phyloP scores from a whole-genome alignment of 83 land plant genomes.

The Picea mariana region DNA sequence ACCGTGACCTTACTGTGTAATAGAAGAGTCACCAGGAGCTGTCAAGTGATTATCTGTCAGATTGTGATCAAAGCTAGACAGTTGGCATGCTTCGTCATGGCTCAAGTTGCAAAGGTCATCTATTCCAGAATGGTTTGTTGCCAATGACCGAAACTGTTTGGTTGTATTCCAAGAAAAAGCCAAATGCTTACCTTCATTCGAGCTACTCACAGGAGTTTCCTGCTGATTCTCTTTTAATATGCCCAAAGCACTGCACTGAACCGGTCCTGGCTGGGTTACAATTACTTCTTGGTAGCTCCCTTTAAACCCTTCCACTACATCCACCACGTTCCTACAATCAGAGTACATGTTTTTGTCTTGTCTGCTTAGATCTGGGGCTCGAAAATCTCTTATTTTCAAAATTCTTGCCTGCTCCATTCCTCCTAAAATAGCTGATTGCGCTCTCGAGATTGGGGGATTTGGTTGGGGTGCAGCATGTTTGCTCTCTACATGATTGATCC shows the following conservation, averaged over 20 bases:
- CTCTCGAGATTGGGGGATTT: not conserved
- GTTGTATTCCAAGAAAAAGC: not conserved
- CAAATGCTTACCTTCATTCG: not conserved
- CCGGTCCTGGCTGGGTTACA: not conserved
- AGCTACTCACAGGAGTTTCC: not conserved
- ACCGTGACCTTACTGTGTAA: not conserved
- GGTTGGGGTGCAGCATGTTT: not conserved
- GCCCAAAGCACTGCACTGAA: conserved; percentile 1
- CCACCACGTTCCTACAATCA: not conserved
- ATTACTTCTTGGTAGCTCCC: conserved; percentile 8
- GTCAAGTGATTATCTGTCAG: not conserved
- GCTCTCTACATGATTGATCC: not conserved
- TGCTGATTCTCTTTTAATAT: not conserved
- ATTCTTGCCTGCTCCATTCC: not conserved
- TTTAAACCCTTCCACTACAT: not conserved
- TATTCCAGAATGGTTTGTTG: conserved; percentile 2
- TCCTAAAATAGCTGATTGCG: not conserved
- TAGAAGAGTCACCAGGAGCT: conserved; percentile 8
- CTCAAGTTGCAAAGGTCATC: conserved; percentile 8
- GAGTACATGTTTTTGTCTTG: not conserved
- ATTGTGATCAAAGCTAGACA: not conserved
- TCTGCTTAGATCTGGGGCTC: no score
- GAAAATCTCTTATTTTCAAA: not conserved
- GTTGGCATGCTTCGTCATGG: conserved; percentile 1
- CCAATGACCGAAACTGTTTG: not conserved